Percentiles rank a stretch among this genome's conserved stretches.
These are phyloP conservation scores for Fusarium sp. DNA, from an alignment of 2,329 filamentous ascomycete species.

Conservation along the genomic window DNA sequence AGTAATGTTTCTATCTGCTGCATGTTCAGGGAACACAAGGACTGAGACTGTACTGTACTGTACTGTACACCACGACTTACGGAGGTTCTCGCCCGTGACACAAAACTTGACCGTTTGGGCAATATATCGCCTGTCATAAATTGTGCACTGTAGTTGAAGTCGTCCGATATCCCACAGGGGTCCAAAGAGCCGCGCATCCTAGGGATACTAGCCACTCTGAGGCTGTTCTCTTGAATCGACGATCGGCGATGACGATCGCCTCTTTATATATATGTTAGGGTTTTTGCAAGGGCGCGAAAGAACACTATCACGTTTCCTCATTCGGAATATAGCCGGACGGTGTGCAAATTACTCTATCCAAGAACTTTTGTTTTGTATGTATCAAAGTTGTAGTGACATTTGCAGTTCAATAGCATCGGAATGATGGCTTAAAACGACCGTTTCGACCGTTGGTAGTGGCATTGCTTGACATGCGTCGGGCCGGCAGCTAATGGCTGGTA, in stretches of 20 bases:
- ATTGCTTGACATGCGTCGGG: conserved; percentile 5
- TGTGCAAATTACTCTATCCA: background rate
- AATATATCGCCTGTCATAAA: background rate
- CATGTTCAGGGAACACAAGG: background rate
- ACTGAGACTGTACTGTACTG: background rate
- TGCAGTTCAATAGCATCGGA: conserved; percentile 15
- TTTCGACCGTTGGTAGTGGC: conserved; percentile 23
- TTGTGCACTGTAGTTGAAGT: background rate
- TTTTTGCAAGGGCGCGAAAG: background rate
- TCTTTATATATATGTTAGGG: background rate
- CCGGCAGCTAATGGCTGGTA: conserved; percentile 5
- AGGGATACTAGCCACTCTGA: background rate
- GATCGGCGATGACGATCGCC: background rate
- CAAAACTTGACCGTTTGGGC: background rate
- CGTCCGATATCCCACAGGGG: background rate
- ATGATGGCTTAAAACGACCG: conserved; percentile 1
- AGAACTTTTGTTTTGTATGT: background rate
- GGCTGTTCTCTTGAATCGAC: background rate
- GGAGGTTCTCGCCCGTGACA: background rate
- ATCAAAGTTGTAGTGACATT: background rate
- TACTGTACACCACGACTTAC: background rate
- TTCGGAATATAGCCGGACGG: background rate
- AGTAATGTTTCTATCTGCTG: background rate
- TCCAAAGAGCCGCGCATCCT: background rate
- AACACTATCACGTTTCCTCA: background rate